Evolutionary conservation across 441 rosid genomes (phyloP), one percentile per base, ranked within the genome.

Genomic region (Jatropha multifida): DNA sequence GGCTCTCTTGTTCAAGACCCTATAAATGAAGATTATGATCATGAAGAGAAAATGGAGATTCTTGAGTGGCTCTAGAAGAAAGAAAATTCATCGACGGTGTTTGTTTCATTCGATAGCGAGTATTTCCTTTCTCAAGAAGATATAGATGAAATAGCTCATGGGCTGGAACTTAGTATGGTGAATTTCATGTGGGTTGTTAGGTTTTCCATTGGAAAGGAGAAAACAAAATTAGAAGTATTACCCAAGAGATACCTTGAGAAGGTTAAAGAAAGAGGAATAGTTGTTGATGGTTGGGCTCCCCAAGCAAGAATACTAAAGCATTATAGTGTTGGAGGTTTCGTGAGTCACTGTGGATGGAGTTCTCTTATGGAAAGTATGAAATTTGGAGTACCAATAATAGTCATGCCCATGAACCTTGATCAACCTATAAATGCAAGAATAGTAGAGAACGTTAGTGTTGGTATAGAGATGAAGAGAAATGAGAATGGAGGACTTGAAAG

Each of bases 341-440:
- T 87, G 72, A 87, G 83, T 69, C 87, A 88, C 51, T 88, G 90
- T 55, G 90, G 92, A 2, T 87, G 89, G 92, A 87, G 85, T 66
- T 89, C 92, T 48, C 74, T 86, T 71, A 76, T 83, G 86, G 89
- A 89, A 67, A 85, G 87, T 73, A 79, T 86, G n/a, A 77, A 56
- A 40, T 79, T 74, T 84, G 90, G 90, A 8, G 88, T 87, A 4
- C 92, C 90, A 0, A 82, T 85, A 0, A 84, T 76, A 11, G 87
- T 86, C 4, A 83, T 85, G 88, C 92, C 89, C 0, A 77, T 81
- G 89, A 86, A 84, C 67, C 76, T 85, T 7, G 92, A 88, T 75
- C 90, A 88, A 76, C 86, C 84, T 3, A 32, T 78, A n/a, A 87
- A 87, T 60, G 70, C 85, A 0, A 71, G 68, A 59, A 71, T 87